Conservation (phyloP, 1,139 yeast species). For the Pichia sp. region DNA sequence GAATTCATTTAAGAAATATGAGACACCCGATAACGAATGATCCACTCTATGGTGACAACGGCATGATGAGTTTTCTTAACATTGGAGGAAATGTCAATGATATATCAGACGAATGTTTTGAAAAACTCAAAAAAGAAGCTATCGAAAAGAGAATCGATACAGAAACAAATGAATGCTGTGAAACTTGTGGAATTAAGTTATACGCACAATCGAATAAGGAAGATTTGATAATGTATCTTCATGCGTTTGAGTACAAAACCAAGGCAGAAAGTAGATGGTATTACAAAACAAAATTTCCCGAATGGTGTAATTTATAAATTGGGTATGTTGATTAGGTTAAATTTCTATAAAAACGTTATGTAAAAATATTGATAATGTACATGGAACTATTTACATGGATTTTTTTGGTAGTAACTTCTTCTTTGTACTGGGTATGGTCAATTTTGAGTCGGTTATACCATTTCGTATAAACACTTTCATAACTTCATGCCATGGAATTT, state of each 20-base stretch:
- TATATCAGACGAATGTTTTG: constrained; percentile 19
- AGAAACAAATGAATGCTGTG: constrained; percentile 35
- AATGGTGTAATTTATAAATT: constrained; percentile 33
- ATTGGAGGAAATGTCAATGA: neutral
- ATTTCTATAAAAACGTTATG: too few relatives aligned
- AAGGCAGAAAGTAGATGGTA: constrained; percentile 27
- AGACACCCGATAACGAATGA: constrained; percentile 75
- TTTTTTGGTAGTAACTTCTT: neutral
- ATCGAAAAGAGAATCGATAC: constrained; percentile 18
- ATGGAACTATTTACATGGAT: too few relatives aligned
- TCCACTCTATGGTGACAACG: constrained; percentile 43
- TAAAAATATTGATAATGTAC: too few relatives aligned
- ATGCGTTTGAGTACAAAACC: constrained; percentile 50
- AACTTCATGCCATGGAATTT: constrained; percentile 23
- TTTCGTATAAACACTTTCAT: constrained; percentile 13
- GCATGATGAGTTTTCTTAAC: constrained; percentile 10
- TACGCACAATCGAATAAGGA: constrained; percentile 40
- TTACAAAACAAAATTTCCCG: constrained; percentile 40
- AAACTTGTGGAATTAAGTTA: constrained; percentile 43
- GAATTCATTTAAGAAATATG: constrained; percentile 65
- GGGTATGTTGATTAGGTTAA: too few relatives aligned
- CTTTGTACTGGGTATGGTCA: neutral
- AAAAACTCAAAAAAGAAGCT: constrained; percentile 20
- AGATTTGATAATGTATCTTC: constrained; percentile 51
- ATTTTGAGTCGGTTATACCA: constrained; percentile 8